Percentiles rank a stretch among this genome's conserved stretches.
These are phyloP conservation scores for Lagenaria siceraria DNA, from an alignment of 306 rosid genomes.

Conservation along the genomic window DNA sequence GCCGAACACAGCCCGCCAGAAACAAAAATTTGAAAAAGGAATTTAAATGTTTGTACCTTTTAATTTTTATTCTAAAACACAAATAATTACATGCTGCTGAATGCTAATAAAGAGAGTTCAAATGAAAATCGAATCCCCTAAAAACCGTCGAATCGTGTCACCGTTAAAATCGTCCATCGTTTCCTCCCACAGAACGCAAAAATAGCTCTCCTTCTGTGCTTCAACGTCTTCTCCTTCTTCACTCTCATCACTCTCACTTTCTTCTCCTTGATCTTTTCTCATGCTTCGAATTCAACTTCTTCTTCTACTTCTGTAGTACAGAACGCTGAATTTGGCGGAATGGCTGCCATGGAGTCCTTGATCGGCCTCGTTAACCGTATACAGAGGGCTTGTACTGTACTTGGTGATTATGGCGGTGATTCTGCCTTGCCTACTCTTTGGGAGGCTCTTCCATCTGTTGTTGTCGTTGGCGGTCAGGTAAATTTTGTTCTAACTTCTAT, in stretches of 20 bases:
- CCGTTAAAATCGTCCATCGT: background rate
- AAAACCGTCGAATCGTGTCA: background rate
- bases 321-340: background rate
- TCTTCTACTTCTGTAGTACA: background rate
- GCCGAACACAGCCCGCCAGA: no score
- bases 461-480: conserved; percentile 28
- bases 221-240: conserved; percentile 7
- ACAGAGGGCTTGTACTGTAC: conserved; percentile 25
- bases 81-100: background rate
- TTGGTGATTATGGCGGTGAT: conserved; percentile 25
- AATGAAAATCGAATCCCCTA: background rate
- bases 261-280: background rate
- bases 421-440: conserved; percentile 31
- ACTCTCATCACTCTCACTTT: background rate
- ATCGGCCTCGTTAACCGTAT: conserved; percentile 26
- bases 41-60: background rate
- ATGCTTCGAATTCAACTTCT: conserved; percentile 1
- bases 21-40: no score
- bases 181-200: background rate
- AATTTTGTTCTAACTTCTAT: background rate
- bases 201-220: conserved; percentile 18
- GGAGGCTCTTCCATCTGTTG: conserved; percentile 36
- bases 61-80: background rate
- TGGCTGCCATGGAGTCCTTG: conserved; percentile 27
- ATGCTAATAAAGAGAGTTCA: background rate